Evolutionary conservation across 2,329 filamentous ascomycete species (phyloP), one percentile per base, ranked within the genome.

Genomic region (Escovopsis sp.): DNA sequence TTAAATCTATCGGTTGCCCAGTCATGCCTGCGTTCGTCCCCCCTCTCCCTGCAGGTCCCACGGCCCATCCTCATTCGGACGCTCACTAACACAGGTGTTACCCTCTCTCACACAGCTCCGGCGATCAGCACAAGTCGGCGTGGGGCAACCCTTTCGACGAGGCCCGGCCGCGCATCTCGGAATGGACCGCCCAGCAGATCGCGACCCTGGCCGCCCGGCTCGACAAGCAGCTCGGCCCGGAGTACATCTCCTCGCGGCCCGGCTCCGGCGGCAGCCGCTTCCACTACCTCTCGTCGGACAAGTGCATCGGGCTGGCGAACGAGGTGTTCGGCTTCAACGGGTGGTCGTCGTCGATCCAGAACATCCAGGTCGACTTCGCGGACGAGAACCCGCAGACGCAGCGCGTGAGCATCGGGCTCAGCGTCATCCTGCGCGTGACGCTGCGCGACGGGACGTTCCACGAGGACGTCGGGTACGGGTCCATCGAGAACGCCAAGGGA

Each of bases 251-350:
- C 2, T 76, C 85, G 35, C 74, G 91, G 54, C 70, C 82, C 12
- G 91, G 91, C 2, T 81, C 87, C 11, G 82, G 80, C 9, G 88
- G 88, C 39, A 76, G 81, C 48, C 89, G 84, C 57, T 84, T 98
- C 14, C 86, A 94, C 58, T 98, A 98, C 62, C 71, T 98, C 40
- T 79, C 87, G n/a, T 88, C 87, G 1, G 89, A 96, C 57, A 98
- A 98, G 65, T 88, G 84, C 56, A 98, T 98, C 58, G 83, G 84
- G 44, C 79, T 95, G 40, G 88, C 88, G 41, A 95, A 95, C 54
- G 85, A 95, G 58, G 80, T 95, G 1, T 94, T 95, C 64, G 88
- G 88, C 9, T 95, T 95, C 68, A 94, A 95, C 63, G 88, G 88
- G 53, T 98, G 91, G 91, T 94, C 85, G 9, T 94, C 85, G 43